A percentile compares a stretch with the other conserved stretches of the same genome.
phyloP scores from a whole-genome alignment of 2,329 filamentous ascomycete genomes.

The Ceratocystis destructans region DNA sequence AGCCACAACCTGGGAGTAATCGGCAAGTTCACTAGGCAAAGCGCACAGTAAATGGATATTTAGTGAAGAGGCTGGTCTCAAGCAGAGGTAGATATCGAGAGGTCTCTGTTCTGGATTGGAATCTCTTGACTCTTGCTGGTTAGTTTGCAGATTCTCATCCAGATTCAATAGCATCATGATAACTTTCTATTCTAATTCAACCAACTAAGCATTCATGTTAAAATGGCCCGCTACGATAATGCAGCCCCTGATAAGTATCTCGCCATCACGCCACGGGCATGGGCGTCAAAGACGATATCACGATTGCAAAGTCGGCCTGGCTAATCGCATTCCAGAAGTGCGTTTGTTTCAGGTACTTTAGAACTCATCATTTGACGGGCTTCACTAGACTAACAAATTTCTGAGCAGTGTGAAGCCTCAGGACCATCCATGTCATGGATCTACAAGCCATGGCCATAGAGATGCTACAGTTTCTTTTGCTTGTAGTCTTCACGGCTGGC shows the following conservation, averaged over 20 bases:
- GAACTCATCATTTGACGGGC: not conserved
- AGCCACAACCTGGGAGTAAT: too few relatives aligned
- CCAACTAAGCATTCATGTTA: slow-evolving; percentile 18
- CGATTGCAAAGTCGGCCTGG: slow-evolving; percentile 65
- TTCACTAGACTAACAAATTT: not conserved
- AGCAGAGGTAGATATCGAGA: not conserved
- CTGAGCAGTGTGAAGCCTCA: slow-evolving; percentile 51
- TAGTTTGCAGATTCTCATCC: not conserved
- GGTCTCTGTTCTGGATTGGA: not conserved
- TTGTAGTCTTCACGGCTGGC: slow-evolving; percentile 75
- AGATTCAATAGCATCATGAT: slow-evolving; percentile 6
- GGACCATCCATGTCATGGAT: slow-evolving; percentile 71
- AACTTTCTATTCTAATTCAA: not conserved
- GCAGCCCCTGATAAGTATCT: slow-evolving; percentile 72
- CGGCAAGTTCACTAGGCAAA: too few relatives aligned
- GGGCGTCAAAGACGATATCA: slow-evolving; percentile 52
- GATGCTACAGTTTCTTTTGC: slow-evolving; percentile 69
- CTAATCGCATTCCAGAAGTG: slow-evolving; percentile 57
- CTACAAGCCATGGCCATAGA: slow-evolving; percentile 82
- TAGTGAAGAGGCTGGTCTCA: not conserved
- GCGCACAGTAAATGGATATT: too few relatives aligned
- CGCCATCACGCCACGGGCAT: slow-evolving; percentile 73
- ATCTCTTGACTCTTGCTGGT: too few relatives aligned
- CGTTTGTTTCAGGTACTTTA: slow-evolving; percentile 33
- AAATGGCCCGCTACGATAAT: slow-evolving; percentile 47